phyloP scores from a whole-genome alignment of 176 grass and related monocot genomes.

The Urochloa ruziziensis region DNA sequence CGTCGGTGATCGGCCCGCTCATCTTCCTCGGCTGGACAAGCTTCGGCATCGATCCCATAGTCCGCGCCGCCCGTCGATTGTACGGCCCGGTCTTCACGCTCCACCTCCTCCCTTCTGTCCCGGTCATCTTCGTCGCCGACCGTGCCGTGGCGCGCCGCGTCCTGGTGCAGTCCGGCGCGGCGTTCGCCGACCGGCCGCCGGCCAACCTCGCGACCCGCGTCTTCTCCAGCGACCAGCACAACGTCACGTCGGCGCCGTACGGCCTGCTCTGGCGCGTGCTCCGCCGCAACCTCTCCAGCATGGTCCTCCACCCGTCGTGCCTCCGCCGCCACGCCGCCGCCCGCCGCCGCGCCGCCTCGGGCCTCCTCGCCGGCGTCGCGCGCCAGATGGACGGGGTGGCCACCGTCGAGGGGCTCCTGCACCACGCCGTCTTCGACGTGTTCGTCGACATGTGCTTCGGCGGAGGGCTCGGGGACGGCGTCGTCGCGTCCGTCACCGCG shows the following conservation, averaged over 20 bases:
- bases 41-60: background rate
- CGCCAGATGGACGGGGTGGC: background rate
- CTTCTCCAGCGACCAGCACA: background rate
- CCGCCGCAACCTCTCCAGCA: conserved; percentile 19
- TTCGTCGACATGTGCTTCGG: conserved; percentile 18
- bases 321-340: background rate
- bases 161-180: background rate
- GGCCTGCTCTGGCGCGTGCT: conserved; percentile 11
- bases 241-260: background rate
- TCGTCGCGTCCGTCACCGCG: background rate
- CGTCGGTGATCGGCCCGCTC: background rate
- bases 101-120: background rate
- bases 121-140: background rate
- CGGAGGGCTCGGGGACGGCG: background rate
- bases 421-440: background rate
- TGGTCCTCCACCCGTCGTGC: background rate
- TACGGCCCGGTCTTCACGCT: conserved; percentile 14
- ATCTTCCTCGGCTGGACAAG: background rate
- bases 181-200: background rate
- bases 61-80: background rate
- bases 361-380: background rate
- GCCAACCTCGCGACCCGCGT: background rate
- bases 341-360: rapidly evolving
- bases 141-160: background rate
- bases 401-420: background rate